These are phyloP conservation scores for Coemansia sp. DNA, from an alignment of 192 early-diverging fungal genomes.

Conservation along the genomic window DNA sequence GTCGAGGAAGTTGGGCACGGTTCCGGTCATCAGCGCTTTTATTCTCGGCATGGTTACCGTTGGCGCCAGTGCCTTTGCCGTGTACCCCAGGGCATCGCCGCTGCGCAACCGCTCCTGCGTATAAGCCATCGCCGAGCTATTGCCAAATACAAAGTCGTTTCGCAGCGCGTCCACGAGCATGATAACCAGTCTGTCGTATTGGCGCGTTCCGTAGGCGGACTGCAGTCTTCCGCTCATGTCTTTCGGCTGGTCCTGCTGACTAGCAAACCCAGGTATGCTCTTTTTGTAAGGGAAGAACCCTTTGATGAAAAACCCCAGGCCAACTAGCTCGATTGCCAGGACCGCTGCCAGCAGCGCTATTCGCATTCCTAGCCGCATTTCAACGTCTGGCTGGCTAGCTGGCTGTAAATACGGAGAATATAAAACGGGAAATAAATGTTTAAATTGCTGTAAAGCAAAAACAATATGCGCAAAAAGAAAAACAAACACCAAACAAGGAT, in stretches of 20 bases:
- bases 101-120: slow-evolving; percentile 56
- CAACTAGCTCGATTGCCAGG: slow-evolving; percentile 57
- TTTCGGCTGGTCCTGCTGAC: slow-evolving; percentile 29
- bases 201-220: not conserved
- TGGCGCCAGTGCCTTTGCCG: slow-evolving; percentile 57
- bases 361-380: slow-evolving; percentile 23
- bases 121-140: slow-evolving; percentile 63
- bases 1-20: slow-evolving; percentile 77
- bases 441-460: no score
- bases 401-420: slow-evolving; percentile 5
- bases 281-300: slow-evolving; percentile 81
- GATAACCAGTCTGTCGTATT: slow-evolving; percentile 59
- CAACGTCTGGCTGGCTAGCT: not conserved
- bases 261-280: slow-evolving; percentile 62
- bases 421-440: no score
- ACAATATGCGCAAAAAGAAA: slow-evolving; percentile 2
- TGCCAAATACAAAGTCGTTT: slow-evolving; percentile 69
- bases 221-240: not conserved
- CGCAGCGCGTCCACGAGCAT: slow-evolving; percentile 77
- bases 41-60: slow-evolving; percentile 80
- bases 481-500: no score
- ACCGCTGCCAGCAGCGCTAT: slow-evolving; percentile 15
- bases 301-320: slow-evolving; percentile 63
- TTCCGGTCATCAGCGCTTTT: slow-evolving; percentile 74
- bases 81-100: slow-evolving; percentile 46